Evolutionary conservation across 2,329 filamentous ascomycete genomes (phyloP).

Genomic region (Colletotrichum musicola): DNA sequence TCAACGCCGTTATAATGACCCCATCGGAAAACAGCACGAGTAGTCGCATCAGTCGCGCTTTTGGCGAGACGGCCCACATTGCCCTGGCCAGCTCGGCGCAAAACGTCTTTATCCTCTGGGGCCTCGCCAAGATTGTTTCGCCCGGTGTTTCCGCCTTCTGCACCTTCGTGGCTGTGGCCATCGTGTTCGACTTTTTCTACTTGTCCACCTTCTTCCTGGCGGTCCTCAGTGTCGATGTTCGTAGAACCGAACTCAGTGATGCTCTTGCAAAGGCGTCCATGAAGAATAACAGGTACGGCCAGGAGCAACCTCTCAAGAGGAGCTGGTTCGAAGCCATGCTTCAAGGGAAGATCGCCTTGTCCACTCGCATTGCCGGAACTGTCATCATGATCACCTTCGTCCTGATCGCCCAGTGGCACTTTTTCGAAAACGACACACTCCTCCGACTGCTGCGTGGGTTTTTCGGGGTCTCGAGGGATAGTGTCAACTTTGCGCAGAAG

Average conservation of each 20-base stretch:
- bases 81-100: constrained; percentile 76
- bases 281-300: constrained; percentile 49
- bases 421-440: constrained; percentile 72
- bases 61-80: constrained; percentile 79
- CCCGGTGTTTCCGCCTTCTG: constrained; percentile 82
- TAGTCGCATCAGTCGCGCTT: constrained; percentile 77
- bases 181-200: constrained; percentile 83
- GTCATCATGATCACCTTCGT: constrained; percentile 80
- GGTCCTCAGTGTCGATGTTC: constrained; percentile 83
- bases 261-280: constrained; percentile 71
- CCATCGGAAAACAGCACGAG: constrained; percentile 77
- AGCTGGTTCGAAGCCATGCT: constrained; percentile 73
- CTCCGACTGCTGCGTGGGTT: constrained; percentile 51
- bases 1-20: constrained; percentile 81
- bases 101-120: constrained; percentile 75
- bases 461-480: constrained; percentile 46
- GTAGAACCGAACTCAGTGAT: constrained; percentile 80
- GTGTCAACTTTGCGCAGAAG: constrained; percentile 41
- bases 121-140: constrained; percentile 75
- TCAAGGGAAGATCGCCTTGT: constrained; percentile 74
- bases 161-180: constrained; percentile 79
- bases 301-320: constrained; percentile 48
- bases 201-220: constrained; percentile 84
- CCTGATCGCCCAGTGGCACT: constrained; percentile 81
- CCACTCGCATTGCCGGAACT: constrained; percentile 81